Percentiles rank a stretch among this genome's conserved stretches.
phyloP scores from a whole-genome alignment of 2,329 filamentous ascomycete genomes.

The Chrysosporium queenslandicum region DNA sequence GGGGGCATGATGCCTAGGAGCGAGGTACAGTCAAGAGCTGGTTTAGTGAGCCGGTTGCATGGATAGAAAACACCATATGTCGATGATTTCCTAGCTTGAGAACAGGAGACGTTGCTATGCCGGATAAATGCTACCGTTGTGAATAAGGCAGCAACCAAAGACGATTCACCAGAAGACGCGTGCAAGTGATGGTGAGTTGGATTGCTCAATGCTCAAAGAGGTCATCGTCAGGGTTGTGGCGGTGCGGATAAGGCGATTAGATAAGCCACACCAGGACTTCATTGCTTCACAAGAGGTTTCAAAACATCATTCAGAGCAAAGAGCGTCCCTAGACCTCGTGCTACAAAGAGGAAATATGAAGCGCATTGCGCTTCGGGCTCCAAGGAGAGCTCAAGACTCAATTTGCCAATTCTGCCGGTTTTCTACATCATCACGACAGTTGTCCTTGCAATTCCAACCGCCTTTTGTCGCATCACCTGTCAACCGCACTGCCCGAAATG shows the following conservation, averaged over 20 bases:
- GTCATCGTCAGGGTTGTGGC: conserved; percentile 7
- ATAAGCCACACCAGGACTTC: conserved; percentile 4
- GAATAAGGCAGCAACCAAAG: too few species aligned
- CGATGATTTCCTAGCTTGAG: background rate
- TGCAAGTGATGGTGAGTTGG: too few species aligned
- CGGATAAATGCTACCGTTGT: background rate
- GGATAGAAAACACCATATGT: background rate
- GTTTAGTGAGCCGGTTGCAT: background rate
- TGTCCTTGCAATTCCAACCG: background rate
- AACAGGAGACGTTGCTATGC: too few species aligned
- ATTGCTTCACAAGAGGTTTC: background rate
- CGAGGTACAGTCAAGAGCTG: background rate
- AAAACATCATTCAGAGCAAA: background rate
- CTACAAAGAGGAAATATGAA: conserved; percentile 24
- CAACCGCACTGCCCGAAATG: background rate
- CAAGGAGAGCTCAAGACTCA: conserved; percentile 22
- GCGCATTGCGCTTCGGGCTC: conserved; percentile 26
- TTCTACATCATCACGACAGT: conserved; percentile 18
- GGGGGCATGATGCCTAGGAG: conserved; percentile 31
- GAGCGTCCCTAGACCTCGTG: background rate
- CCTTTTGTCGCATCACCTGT: background rate
- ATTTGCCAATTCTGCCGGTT: conserved; percentile 34
- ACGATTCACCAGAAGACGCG: too few species aligned
- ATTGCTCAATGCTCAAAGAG: background rate
- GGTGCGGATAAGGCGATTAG: conserved; percentile 11